Evolutionary conservation across 148 eudicot species (phyloP), one percentile per base, ranked within the genome.

Genomic region (Euryodendron excelsum): DNA sequence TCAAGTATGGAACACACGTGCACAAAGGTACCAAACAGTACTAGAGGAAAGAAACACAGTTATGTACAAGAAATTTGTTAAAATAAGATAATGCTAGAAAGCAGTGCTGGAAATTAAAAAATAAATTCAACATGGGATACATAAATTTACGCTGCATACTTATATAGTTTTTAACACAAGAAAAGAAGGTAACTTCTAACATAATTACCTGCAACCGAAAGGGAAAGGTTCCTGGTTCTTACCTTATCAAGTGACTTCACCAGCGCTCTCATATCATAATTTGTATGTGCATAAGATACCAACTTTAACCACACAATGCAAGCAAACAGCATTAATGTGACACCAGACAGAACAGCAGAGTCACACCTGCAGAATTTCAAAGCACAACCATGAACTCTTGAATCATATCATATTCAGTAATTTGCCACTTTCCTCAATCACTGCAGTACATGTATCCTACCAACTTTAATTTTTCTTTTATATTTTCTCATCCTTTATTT

Each of bases 211-310:
- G n/a, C n/a, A n/a, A 66, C 25, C 34, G 47, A 28, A 64, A 69
- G 70, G 58, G 15, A 59, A 80, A 78, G 75, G 28, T 66, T 27
- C 37, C 66, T 25, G 69, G 23, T 28, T 14, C 47, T 75, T 89
- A 95, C 98, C 97, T 92, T 85, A 53, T 77, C 73, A 53, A 80
- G 77, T 48, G 90, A 82, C 79, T 88, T 91, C 44, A 91, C 90
- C 58, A 89, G 85, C 33, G 86, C 85, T 75, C 98, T 86, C 94
- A 93, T 87, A 67, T 95, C 98, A 30, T 87, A 87, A 81, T 86
- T 95, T 71, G 98, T 93, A 84, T 95, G 98, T 50, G 96, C 97
- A 85, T 89, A 95, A 60, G 98, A 95, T 60, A 95, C 91, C 90
- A 95, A 80, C 80, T 95, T 95, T 60, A 95, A 82, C 97, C 98